phyloP scores from a whole-genome alignment of 768 basidiomycete genomes.

The Aureoboletus auriporus region DNA sequence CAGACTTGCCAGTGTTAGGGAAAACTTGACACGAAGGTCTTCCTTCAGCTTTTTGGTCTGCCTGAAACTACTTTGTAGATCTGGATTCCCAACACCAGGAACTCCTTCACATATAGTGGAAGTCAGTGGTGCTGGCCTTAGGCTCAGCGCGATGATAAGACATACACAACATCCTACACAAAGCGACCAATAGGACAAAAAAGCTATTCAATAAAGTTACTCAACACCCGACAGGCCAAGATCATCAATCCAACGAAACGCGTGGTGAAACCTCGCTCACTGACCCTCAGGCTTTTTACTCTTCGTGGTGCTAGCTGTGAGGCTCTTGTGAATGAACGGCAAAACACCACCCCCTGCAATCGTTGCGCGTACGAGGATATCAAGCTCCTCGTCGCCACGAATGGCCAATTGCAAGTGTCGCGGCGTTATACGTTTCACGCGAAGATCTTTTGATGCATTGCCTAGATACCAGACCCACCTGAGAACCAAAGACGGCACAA shows the following conservation, averaged over 20 bases:
- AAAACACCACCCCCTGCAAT: slow-evolving; percentile 88
- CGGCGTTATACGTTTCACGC: slow-evolving; percentile 95
- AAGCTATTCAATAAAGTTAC: slow-evolving; percentile 18
- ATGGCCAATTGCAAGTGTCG: slow-evolving; percentile 95
- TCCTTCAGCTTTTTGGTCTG: no score
- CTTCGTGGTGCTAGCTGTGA: slow-evolving; percentile 52
- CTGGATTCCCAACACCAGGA: no score
- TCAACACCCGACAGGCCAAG: neutral
- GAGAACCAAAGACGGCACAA: neutral
- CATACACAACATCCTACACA: slow-evolving; percentile 17
- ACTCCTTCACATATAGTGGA: no score
- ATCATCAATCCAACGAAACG: slow-evolving; percentile 2
- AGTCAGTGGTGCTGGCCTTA: no score
- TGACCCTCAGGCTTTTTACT: slow-evolving; percentile 40
- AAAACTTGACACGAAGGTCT: no score
- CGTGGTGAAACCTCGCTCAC: slow-evolving; percentile 5
- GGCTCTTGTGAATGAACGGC: slow-evolving; percentile 85
- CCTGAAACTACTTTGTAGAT: no score
- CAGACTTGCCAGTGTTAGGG: no score
- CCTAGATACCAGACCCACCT: slow-evolving; percentile 40
- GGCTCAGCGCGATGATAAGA: neutral
- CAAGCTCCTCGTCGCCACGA: slow-evolving; percentile 96
- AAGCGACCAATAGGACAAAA: slow-evolving; percentile 5
- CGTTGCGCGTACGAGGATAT: slow-evolving; percentile 88
- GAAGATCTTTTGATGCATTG: slow-evolving; percentile 96